Base-by-base conservation (phyloP, 2,329 filamentous ascomycete species). In the Chaetoscypha palmicola region DNA sequence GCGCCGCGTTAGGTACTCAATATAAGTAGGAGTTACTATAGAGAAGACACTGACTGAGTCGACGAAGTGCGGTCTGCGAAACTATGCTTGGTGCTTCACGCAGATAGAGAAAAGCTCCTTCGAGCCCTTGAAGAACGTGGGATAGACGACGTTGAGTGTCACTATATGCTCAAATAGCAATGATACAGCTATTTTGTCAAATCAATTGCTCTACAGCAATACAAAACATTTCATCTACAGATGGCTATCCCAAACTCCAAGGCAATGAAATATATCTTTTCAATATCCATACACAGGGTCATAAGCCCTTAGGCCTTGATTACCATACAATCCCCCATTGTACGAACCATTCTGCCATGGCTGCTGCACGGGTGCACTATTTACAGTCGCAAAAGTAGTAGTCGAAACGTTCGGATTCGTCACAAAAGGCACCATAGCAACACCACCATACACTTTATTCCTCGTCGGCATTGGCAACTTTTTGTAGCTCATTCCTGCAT, bases 401-500 rank as follows among this genome's bases (percentile, higher is more conserved):
- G 17, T 21, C 16, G 24, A 31, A 1, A 32, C 14, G 32, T 20
- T 40, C 16, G 17, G 17, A 2, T 21, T 14, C 1, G 21, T 31
- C 17, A 28, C 26, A 16, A 40, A 17, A 3, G 14, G 11, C 8
- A 40, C 16, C 38, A 40, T 40, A 17, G 30, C 38, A 16, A 40
- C 38, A 7, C 38, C 38, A 10, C 38, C 26, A 10, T 40, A 40
- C 21, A 40, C 14, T 26, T 40, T 40, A 32, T 40, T 17, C 26
- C 23, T 31, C 16, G 14, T 23, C 16, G 38, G 38, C 38, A 40
- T 40, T 1, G 38, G 38, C 16, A 40, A 12, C 26, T 32, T 40
- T 19, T 40, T 40, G 17, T 40, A 40, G 24, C 34, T 35, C 33
- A 38, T 43, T 10, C 32, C 41, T 9, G 41, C 41, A 28, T 34